phyloP scores from a whole-genome alignment of 257 asterid genomes.

The Cinchona pubescens region DNA sequence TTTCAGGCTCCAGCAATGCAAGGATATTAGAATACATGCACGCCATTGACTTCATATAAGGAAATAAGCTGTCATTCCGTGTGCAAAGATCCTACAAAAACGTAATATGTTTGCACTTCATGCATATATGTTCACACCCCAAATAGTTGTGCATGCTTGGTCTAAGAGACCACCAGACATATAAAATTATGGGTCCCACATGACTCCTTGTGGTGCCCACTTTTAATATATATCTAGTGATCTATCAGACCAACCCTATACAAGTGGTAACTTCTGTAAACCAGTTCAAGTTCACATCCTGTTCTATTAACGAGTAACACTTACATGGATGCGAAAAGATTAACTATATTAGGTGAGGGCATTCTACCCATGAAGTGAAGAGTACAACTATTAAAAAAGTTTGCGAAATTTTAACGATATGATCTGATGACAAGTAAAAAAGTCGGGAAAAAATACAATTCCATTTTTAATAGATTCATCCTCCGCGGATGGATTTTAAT shows the following conservation, averaged over 20 bases:
- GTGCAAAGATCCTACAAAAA: neutral
- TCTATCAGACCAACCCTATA: too few species aligned
- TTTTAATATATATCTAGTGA: too few species aligned
- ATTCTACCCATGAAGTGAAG: too few species aligned
- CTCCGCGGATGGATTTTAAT: neutral
- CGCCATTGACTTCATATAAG: constrained; percentile 15
- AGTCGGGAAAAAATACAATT: neutral
- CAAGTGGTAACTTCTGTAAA: neutral
- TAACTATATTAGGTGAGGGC: neutral
- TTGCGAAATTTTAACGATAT: neutral
- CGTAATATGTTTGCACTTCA: neutral
- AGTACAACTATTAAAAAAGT: neutral
- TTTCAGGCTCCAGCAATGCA: neutral
- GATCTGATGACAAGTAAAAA: neutral
- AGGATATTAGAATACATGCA: neutral
- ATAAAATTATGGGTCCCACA: too few species aligned
- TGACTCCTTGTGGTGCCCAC: too few species aligned
- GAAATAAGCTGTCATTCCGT: constrained; percentile 1
- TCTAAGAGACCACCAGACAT: too few species aligned
- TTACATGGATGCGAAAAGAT: neutral
- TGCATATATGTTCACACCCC: constrained; percentile 15
- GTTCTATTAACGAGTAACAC: neutral
- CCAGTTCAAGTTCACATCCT: neutral
- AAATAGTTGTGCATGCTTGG: too few species aligned
- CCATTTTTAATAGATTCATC: neutral